phyloP scores from a whole-genome alignment of 169 alveolate species.

The Perkinsus olseni region DNA sequence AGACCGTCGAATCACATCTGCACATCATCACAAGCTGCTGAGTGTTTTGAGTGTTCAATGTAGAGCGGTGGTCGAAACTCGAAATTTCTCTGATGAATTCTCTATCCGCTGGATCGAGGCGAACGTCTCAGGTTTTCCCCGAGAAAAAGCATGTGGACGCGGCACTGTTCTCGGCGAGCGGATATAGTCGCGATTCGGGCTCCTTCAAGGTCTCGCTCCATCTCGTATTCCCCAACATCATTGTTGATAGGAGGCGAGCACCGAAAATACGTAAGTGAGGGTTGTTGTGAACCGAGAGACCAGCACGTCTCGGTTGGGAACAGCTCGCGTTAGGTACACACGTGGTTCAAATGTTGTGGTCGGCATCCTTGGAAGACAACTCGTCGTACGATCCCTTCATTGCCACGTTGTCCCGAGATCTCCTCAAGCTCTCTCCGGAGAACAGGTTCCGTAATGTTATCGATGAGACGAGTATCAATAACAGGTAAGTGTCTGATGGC shows the following conservation, averaged over 20 bases:
- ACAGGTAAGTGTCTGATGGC: not conserved
- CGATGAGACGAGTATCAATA: not conserved
- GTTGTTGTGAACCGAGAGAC: no score
- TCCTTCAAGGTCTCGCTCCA: not conserved
- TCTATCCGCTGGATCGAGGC: no score
- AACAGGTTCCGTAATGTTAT: not conserved
- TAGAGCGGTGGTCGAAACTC: no score
- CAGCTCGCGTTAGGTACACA: no score
- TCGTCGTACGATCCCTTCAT: not conserved
- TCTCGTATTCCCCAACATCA: not conserved
- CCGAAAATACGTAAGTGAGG: not conserved
- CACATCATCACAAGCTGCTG: no score
- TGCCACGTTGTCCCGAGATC: not conserved
- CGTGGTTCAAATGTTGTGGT: not conserved
- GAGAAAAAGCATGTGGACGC: not conserved
- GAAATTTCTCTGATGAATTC: no score
- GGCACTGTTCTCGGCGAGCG: not conserved
- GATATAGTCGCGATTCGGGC: not conserved
- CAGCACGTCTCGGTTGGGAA: no score
- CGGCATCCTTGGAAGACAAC: not conserved
- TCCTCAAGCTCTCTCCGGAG: not conserved
- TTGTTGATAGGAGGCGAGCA: not conserved
- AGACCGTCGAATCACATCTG: no score
- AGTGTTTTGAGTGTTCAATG: no score
- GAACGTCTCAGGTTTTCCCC: not conserved